These are phyloP conservation scores for Curvularia sp. DNA, from an alignment of 2,329 filamentous ascomycete species.

Conservation along the genomic window DNA sequence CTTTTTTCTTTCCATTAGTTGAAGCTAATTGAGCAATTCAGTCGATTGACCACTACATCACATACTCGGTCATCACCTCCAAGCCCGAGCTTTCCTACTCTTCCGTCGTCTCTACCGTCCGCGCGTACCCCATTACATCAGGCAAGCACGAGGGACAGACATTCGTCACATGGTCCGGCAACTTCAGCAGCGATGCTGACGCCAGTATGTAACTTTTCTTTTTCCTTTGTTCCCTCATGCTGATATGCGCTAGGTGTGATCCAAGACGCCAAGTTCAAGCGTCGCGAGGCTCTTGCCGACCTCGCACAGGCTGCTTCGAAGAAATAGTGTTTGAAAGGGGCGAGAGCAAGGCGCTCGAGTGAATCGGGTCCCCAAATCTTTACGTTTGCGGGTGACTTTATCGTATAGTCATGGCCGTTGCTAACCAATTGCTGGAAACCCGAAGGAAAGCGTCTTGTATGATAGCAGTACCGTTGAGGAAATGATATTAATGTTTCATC, in stretches of 20 bases:
- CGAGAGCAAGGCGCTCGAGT: background rate
- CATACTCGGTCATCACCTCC: slow-evolving; percentile 73
- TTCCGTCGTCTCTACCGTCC: slow-evolving; percentile 70
- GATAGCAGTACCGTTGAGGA: background rate
- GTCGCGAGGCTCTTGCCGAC: slow-evolving; percentile 72
- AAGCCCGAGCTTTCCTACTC: slow-evolving; percentile 71
- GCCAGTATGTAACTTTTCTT: slow-evolving; percentile 60
- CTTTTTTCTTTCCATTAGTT: background rate
- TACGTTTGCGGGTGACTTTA: slow-evolving; percentile 6
- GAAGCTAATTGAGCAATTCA: slow-evolving; percentile 4
- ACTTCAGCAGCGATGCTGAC: slow-evolving; percentile 74
- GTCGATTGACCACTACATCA: slow-evolving; percentile 74
- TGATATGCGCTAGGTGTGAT: slow-evolving; percentile 64
- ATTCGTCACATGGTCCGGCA: slow-evolving; percentile 72
- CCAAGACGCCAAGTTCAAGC: slow-evolving; percentile 78
- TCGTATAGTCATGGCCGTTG: background rate
- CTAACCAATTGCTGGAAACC: background rate
- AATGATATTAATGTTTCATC: background rate
- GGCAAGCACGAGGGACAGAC: slow-evolving; percentile 69
- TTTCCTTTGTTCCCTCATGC: slow-evolving; percentile 2
- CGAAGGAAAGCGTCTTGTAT: background rate
- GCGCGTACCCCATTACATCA: slow-evolving; percentile 69
- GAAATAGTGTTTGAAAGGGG: slow-evolving; percentile 36
- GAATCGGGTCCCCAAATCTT: background rate
- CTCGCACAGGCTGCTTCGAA: slow-evolving; percentile 61